Conservation (phyloP, 768 basidiomycete genomes). For the Tylopilus sp. region DNA sequence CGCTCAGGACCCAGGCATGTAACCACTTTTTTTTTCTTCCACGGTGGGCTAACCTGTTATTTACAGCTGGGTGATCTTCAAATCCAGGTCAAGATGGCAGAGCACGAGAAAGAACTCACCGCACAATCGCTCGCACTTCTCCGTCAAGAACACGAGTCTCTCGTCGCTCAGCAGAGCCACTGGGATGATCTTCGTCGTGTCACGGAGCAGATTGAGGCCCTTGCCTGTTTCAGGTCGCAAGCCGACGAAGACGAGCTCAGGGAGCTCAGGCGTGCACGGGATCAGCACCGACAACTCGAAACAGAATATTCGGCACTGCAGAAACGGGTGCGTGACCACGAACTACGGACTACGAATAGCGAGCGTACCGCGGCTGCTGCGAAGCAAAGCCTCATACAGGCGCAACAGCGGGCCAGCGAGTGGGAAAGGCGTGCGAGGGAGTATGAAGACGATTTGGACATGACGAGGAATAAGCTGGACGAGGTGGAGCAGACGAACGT, state of each 20-base stretch:
- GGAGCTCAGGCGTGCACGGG: slow-evolving; percentile 65
- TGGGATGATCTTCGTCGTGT: slow-evolving; percentile 76
- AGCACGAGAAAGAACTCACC: slow-evolving; percentile 62
- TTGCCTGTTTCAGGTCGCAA: slow-evolving; percentile 58
- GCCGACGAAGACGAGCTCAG: slow-evolving; percentile 69
- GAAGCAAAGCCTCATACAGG: slow-evolving; percentile 62
- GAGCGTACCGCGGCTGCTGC: slow-evolving; percentile 57
- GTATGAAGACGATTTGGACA: slow-evolving; percentile 60
- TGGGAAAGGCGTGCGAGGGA: slow-evolving; percentile 81
- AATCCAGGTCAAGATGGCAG: slow-evolving; percentile 49
- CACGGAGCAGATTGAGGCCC: slow-evolving; percentile 68
- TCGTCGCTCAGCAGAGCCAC: slow-evolving; percentile 61
- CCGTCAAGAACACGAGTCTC: slow-evolving; percentile 57
- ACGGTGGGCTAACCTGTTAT: background rate
- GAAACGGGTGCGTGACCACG: slow-evolving; percentile 71
- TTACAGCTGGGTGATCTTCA: slow-evolving; percentile 60
- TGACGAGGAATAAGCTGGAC: slow-evolving; percentile 58
- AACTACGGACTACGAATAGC: slow-evolving; percentile 54
- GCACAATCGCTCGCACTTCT: slow-evolving; percentile 48
- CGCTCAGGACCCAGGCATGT: slow-evolving; percentile 58
- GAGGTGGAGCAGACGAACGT: slow-evolving; percentile 59
- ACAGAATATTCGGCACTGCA: slow-evolving; percentile 63
- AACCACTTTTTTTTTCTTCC: background rate
- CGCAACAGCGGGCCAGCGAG: slow-evolving; percentile 74
- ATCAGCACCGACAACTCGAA: slow-evolving; percentile 56